A percentile compares a stretch with the other conserved stretches of the same genome.
phyloP scores from a whole-genome alignment of 257 asterid genomes.

The Datura wrightii region DNA sequence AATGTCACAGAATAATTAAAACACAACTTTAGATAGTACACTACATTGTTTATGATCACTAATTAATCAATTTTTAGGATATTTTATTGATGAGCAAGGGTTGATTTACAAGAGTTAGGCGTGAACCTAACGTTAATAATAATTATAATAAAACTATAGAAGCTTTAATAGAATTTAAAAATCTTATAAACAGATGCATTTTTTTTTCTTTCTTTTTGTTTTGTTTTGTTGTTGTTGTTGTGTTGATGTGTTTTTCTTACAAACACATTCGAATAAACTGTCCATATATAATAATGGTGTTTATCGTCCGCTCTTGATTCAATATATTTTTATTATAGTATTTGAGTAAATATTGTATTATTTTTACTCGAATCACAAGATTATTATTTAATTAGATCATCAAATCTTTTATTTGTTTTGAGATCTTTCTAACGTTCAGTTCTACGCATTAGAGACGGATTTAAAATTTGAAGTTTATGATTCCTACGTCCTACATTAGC shows the following conservation, averaged over 20 bases:
- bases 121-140: not conserved
- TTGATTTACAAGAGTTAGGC: not conserved
- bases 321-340: too few relatives aligned
- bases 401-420: not conserved
- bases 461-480: not conserved
- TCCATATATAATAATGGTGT: too few relatives aligned
- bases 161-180: not conserved
- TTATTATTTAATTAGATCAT: not conserved
- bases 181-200: not conserved
- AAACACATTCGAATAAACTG: not conserved
- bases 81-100: not conserved
- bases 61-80: not conserved
- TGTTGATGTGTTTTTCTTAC: not conserved
- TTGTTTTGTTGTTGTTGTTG: too few relatives aligned
- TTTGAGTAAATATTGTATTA: not conserved
- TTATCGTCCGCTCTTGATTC: too few relatives aligned
- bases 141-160: not conserved
- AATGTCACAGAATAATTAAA: not conserved
- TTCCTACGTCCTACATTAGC: too few relatives aligned
- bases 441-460: rapidly evolving
- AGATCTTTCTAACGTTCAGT: not conserved
- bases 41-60: not conserved
- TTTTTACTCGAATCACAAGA: not conserved
- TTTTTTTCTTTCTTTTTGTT: too few relatives aligned
- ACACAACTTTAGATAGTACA: not conserved